Conservation (phyloP, 805 yeast genomes). For the Candida suzukii region DNA sequence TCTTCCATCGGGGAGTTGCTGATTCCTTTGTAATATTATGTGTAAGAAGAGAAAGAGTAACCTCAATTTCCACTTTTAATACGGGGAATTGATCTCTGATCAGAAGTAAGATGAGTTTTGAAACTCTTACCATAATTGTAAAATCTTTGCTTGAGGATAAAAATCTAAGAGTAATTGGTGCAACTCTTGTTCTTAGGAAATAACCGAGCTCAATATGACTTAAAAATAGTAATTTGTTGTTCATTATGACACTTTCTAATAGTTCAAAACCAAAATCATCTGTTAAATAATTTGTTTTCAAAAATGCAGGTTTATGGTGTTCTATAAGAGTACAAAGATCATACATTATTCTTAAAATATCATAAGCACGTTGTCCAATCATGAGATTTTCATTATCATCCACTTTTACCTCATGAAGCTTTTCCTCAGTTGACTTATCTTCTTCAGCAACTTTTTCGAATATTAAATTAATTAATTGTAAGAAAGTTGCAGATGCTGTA, state of each 20-base stretch:
- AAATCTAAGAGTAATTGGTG: constrained; percentile 68
- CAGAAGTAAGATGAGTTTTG: constrained; percentile 61
- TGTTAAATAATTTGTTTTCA: constrained; percentile 46
- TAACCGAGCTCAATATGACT: constrained; percentile 58
- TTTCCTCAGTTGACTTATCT: constrained; percentile 21
- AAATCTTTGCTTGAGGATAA: constrained; percentile 55
- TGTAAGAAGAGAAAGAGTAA: constrained; percentile 65
- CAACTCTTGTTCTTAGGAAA: constrained; percentile 57
- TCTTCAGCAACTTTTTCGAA: constrained; percentile 58
- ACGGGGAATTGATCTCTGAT: constrained; percentile 54
- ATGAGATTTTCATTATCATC: constrained; percentile 36
- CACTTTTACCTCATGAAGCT: constrained; percentile 29
- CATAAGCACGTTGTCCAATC: constrained; percentile 51
- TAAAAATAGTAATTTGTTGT: constrained; percentile 51
- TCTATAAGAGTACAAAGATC: constrained; percentile 70
- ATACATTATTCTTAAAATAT: constrained; percentile 60
- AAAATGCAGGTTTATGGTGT: constrained; percentile 44
- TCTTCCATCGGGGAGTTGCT: constrained; percentile 62
- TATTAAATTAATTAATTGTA: constrained; percentile 71
- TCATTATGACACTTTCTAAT: constrained; percentile 68
- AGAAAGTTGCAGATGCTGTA: constrained; percentile 90
- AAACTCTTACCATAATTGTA: constrained; percentile 65
- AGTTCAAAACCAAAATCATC: constrained; percentile 74
- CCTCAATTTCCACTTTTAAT: constrained; percentile 73
- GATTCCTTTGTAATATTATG: constrained; percentile 60